Percentiles rank a stretch among this genome's conserved stretches.
phyloP scores from a whole-genome alignment of 495 filamentous ascomycete species.

The Astrocystis sublimbata region DNA sequence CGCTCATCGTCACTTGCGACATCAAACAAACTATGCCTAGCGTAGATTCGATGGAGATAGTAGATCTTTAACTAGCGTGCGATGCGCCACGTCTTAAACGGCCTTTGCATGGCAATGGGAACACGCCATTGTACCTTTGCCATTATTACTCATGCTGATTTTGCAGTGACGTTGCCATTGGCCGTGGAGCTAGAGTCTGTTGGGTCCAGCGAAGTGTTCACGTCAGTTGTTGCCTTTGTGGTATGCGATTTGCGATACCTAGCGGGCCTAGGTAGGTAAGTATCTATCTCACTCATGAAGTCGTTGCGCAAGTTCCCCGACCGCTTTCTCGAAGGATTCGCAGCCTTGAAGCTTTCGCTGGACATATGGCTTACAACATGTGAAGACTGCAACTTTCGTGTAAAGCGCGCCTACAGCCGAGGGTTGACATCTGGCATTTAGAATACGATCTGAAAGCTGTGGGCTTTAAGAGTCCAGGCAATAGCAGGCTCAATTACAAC shows the following conservation, averaged over 20 bases:
- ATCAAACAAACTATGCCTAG: conserved; percentile 7
- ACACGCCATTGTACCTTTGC: conserved; percentile 10
- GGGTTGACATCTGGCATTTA: too few species aligned
- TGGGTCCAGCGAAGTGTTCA: not conserved
- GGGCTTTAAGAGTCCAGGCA: too few species aligned
- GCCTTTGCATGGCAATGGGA: not conserved
- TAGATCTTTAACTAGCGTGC: too few species aligned
- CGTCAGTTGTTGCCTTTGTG: conserved; percentile 2
- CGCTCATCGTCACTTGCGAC: not conserved
- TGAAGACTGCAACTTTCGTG: not conserved
- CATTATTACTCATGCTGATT: conserved; percentile 13
- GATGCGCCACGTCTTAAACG: not conserved
- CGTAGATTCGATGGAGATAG: not conserved
- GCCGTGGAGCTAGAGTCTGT: not conserved
- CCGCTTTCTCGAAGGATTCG: not conserved
- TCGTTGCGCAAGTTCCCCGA: not conserved
- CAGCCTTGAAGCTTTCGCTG: not conserved
- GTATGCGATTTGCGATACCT: conserved; percentile 7
- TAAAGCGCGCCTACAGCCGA: not conserved
- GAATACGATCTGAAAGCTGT: too few species aligned
- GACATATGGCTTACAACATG: not conserved
- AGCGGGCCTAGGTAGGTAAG: too few species aligned
- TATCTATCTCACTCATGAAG: conserved; percentile 1
- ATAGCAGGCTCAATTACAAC: not conserved
- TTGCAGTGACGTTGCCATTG: not conserved